A percentile compares a stretch with the other conserved stretches of the same genome.
Evolutionary conservation across 2,329 filamentous ascomycete species (phyloP).

Genomic region (Huntiella omanensis): DNA sequence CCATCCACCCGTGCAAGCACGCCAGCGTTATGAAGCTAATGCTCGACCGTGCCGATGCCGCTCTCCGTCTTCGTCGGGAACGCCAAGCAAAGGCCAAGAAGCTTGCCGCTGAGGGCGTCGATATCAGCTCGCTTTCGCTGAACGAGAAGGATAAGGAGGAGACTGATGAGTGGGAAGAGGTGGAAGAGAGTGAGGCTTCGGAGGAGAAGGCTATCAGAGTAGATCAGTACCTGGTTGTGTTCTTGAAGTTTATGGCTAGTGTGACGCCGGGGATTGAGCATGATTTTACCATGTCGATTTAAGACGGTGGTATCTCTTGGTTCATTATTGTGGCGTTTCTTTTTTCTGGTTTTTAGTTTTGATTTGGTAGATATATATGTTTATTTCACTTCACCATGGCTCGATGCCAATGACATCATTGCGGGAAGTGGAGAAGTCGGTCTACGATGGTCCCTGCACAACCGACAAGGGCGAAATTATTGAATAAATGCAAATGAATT

Average conservation of each 20-base stretch:
- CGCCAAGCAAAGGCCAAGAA: slow-evolving; percentile 26
- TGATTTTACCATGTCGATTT: slow-evolving; percentile 93
- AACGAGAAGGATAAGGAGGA: slow-evolving; percentile 27
- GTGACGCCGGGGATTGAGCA: slow-evolving; percentile 96
- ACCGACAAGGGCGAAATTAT: background rate
- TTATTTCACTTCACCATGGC: background rate
- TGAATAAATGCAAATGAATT: background rate
- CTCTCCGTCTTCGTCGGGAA: slow-evolving; percentile 70
- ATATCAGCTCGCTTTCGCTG: slow-evolving; percentile 47
- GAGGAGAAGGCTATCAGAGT: slow-evolving; percentile 68
- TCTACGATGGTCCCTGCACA: background rate
- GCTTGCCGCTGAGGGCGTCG: slow-evolving; percentile 49
- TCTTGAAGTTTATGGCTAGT: slow-evolving; percentile 72
- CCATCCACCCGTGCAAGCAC: slow-evolving; percentile 92
- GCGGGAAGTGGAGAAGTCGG: background rate
- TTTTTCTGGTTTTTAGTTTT: slow-evolving; percentile 1
- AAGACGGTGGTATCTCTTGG: slow-evolving; percentile 15
- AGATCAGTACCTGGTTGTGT: slow-evolving; percentile 78
- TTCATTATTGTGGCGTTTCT: background rate
- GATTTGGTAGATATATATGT: background rate
- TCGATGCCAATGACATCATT: too few relatives aligned
- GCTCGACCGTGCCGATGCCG: slow-evolving; percentile 84
- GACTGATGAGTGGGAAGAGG: slow-evolving; percentile 28
- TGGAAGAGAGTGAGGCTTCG: slow-evolving; percentile 40
- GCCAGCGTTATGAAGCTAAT: slow-evolving; percentile 96